These are phyloP conservation scores for Trichoderma sp. DNA, from an alignment of 2,329 filamentous ascomycete genomes.

Conservation along the genomic window DNA sequence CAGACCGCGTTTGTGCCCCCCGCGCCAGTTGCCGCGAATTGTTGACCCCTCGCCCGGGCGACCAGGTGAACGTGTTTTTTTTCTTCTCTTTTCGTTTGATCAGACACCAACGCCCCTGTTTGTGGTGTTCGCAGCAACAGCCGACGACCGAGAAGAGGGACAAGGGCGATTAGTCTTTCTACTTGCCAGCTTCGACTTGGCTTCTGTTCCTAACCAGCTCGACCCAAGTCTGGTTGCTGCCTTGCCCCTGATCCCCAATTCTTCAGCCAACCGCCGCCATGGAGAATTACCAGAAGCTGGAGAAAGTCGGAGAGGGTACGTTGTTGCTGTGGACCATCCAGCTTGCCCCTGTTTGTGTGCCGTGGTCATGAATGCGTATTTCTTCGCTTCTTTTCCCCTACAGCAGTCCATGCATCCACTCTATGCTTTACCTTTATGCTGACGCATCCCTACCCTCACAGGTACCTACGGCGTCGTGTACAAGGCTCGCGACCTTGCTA, in stretches of 20 bases:
- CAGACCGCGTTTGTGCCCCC: slow-evolving; percentile 24
- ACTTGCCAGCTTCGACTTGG: neutral
- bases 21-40: slow-evolving; percentile 21
- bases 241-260: neutral
- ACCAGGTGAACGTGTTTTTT: slow-evolving; percentile 22
- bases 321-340: slow-evolving; percentile 20
- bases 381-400: neutral
- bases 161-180: neutral
- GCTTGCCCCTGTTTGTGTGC: neutral
- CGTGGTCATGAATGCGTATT: neutral
- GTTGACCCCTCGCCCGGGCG: slow-evolving; percentile 24
- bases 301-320: slow-evolving; percentile 94
- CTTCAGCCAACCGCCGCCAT: slow-evolving; percentile 50
- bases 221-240: neutral
- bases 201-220: neutral
- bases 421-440: neutral
- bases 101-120: slow-evolving; percentile 5
- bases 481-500: slow-evolving; percentile 84
- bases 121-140: slow-evolving; percentile 16
- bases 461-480: slow-evolving; percentile 95
- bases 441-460: slow-evolving; percentile 39
- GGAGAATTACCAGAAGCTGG: slow-evolving; percentile 96
- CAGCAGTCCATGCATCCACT: neutral
- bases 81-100: neutral
- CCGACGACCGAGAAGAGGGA: neutral